Evolutionary conservation across 202 grass and related monocot species (phyloP).

Genomic region (Carex arenaria): DNA sequence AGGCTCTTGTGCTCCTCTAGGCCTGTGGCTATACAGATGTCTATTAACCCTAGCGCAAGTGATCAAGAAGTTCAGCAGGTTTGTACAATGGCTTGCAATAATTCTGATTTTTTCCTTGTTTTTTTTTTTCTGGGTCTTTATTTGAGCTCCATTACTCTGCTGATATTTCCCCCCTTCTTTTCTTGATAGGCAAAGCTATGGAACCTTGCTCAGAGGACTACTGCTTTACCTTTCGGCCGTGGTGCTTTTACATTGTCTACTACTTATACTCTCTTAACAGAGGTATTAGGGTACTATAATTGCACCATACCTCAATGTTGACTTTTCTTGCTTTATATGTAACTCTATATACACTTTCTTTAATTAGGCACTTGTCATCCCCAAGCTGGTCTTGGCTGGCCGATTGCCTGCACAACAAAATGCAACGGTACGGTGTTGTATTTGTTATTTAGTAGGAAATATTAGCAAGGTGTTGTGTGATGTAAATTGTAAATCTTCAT

Average conservation of each 20-base stretch:
- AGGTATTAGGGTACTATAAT: constrained; percentile 40
- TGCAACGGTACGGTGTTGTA: constrained; percentile 51
- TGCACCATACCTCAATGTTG: background rate
- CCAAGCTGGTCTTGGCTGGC: constrained; percentile 91
- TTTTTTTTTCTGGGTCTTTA: constrained; percentile 23
- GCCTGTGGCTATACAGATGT: constrained; percentile 78
- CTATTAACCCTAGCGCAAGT: constrained; percentile 73
- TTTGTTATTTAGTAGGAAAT: constrained; percentile 9
- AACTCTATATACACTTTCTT: constrained; percentile 21
- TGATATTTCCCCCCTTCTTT: background rate
- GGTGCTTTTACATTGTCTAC: constrained; percentile 94
- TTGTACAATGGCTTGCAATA: constrained; percentile 22
- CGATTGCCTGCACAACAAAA: constrained; percentile 94
- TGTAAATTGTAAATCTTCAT: constrained; percentile 1
- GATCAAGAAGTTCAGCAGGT: constrained; percentile 99
- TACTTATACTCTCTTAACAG: constrained; percentile 89
- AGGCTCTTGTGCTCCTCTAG: constrained; percentile 84
- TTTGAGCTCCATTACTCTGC: background rate
- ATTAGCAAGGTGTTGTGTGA: background rate
- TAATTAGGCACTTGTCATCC: constrained; percentile 74
- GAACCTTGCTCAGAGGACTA: constrained; percentile 98
- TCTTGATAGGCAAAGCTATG: constrained; percentile 77
- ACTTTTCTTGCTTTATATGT: constrained; percentile 10
- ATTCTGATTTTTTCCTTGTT: constrained; percentile 20
- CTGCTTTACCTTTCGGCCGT: constrained; percentile 86